Conservation (phyloP, 2,329 filamentous ascomycete species). For the Botryotinia convoluta region DNA sequence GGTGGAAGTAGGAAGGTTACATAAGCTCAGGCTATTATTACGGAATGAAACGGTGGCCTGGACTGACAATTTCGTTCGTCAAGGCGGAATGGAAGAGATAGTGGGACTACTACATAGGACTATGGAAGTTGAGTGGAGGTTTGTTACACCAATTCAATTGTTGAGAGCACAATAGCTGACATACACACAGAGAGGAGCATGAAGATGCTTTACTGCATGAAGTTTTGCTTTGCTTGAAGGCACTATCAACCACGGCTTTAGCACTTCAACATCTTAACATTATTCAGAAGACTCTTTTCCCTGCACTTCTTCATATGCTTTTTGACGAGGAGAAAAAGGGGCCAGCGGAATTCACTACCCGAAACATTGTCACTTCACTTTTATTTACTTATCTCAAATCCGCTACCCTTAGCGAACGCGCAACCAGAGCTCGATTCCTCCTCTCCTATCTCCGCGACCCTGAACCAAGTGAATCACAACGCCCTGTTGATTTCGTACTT, state of each 20-base stretch:
- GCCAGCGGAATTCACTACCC: slow-evolving; percentile 92
- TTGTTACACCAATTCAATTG: slow-evolving; percentile 38
- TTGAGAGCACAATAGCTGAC: slow-evolving; percentile 42
- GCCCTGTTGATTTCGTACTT: slow-evolving; percentile 80
- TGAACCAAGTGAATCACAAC: slow-evolving; percentile 68
- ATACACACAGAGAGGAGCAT: slow-evolving; percentile 73
- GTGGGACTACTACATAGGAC: slow-evolving; percentile 84
- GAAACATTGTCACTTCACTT: slow-evolving; percentile 83
- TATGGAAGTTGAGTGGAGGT: slow-evolving; percentile 96
- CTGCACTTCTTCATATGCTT: slow-evolving; percentile 80
- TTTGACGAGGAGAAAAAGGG: slow-evolving; percentile 99
- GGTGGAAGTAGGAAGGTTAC: slow-evolving; percentile 90
- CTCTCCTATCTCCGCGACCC: slow-evolving; percentile 79
- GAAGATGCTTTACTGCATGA: slow-evolving; percentile 93
- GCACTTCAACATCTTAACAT: slow-evolving; percentile 78
- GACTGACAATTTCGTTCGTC: slow-evolving; percentile 87
- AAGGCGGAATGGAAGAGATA: slow-evolving; percentile 90
- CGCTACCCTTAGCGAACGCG: slow-evolving; percentile 58
- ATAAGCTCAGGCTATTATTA: slow-evolving; percentile 85
- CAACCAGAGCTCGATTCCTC: slow-evolving; percentile 68
- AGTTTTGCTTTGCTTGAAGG: slow-evolving; percentile 88
- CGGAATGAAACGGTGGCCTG: slow-evolving; percentile 94
- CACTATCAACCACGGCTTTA: slow-evolving; percentile 84
- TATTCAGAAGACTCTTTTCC: slow-evolving; percentile 79
- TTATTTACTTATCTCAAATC: slow-evolving; percentile 84